phyloP scores from a whole-genome alignment of 371 early-diverging fungal genomes.

The Fennellomyces sp. region DNA sequence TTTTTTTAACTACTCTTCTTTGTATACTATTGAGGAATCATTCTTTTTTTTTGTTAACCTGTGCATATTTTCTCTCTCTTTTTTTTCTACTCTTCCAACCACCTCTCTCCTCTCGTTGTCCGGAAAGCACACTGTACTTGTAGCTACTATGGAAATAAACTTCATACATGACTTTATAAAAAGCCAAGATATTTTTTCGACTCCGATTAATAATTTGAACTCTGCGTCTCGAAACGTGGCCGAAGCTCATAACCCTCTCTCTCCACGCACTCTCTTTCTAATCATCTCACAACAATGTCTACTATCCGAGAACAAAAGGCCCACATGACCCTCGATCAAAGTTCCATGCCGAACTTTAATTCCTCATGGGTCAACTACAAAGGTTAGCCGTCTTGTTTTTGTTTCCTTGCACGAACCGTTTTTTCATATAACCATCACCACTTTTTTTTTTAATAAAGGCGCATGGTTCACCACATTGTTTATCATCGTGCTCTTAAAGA shows the following conservation, averaged over 20 bases:
- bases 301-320: constrained; percentile 31
- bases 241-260: too few relatives aligned
- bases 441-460: constrained; percentile 52
- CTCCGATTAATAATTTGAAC: too few relatives aligned
- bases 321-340: constrained; percentile 51
- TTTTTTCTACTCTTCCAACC: not conserved
- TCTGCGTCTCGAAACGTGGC: too few relatives aligned
- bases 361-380: constrained; percentile 75
- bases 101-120: not conserved
- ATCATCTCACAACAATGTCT: constrained; percentile 17
- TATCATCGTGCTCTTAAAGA: constrained; percentile 77
- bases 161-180: too few relatives aligned
- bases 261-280: constrained; percentile 1
- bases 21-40: not conserved
- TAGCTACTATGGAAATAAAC: too few relatives aligned
- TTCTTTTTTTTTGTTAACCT: not conserved
- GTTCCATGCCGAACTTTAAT: constrained; percentile 68
- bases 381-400: constrained; percentile 35
- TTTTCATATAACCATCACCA: too few relatives aligned
- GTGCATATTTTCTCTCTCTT: not conserved
- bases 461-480: constrained; percentile 90
- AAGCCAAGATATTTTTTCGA: too few relatives aligned
- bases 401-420: too few relatives aligned
- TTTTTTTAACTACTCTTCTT: not conserved
- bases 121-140: too few relatives aligned